Base-by-base conservation (phyloP, 371 early-diverging fungal species). In the Rhizopus sp. region DNA sequence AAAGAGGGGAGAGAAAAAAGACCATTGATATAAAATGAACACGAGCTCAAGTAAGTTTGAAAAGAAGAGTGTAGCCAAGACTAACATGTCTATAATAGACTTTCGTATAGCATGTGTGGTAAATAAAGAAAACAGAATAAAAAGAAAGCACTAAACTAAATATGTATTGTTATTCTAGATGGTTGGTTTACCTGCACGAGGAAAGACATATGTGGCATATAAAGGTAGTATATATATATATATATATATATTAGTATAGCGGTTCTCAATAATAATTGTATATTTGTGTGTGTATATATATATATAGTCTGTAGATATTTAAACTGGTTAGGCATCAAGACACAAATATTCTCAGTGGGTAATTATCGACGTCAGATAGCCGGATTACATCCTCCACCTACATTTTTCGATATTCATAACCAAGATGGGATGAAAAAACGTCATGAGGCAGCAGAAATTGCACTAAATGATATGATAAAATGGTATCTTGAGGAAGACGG, bases 321-420 rank as follows among this genome's bases (percentile, higher is more conserved):
- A 66, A 83, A 85, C 51, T 98, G 99, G 99, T 78, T 98, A 42
- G 97, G 98, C 35, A 93, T 96, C 42, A 85, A 87, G 49, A 87
- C 94, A 6, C 80, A 90, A 61, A 89, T 94, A 15, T 98, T 95
- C 68, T 93, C 92, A 66, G 94, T 98, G 41, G 97, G 95, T 50
- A 88, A 93, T 63, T 96, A 97, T 75, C 88, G 97, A 16, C 84
- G 97, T 39, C 82, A 92, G 60, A 65, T 90, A 7, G 88, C 84
- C 50, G 97, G 99, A 32, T 84, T 94, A 13, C 73, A 85, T 63
- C 81, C 88, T 49, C 80, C 83, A 38, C 92, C 92, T 65, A 81
- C 83, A 44, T 99, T 98, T 69, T 99, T 97, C 72, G 95, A 97
- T 69, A 86, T 91, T 1, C 58, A 72, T 49, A 93, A 98, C 69